phyloP scores from a whole-genome alignment of 2,329 filamentous ascomycete genomes.

The Colletotrichum neosansevieriae region DNA sequence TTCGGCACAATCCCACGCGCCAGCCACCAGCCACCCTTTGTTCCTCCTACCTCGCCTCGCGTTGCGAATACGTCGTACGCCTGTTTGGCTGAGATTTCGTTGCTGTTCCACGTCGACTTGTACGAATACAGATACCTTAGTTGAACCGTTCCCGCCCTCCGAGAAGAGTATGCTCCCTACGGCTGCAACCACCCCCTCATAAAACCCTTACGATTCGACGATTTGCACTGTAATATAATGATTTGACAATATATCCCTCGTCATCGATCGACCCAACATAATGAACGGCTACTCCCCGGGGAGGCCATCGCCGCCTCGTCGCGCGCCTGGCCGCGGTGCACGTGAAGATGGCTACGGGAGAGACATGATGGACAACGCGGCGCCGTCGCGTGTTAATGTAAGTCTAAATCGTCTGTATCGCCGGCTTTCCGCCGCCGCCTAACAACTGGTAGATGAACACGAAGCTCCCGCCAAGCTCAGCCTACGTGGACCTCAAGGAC shows the following conservation, averaged over 20 bases:
- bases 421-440: conserved; percentile 22
- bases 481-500: conserved; percentile 73
- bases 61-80: conserved; percentile 13
- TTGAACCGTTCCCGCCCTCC: neutral
- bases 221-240: conserved; percentile 37
- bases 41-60: conserved; percentile 2
- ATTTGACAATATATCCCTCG: conserved; percentile 32
- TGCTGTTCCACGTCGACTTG: neutral
- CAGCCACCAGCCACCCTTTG: conserved; percentile 33
- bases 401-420: conserved; percentile 44
- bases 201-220: conserved; percentile 24
- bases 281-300: conserved; percentile 57
- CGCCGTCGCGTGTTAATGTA: conserved; percentile 67
- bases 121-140: conserved; percentile 10
- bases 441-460: conserved; percentile 59
- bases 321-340: conserved; percentile 54
- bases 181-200: conserved; percentile 17
- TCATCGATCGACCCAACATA: conserved; percentile 31
- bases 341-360: conserved; percentile 69
- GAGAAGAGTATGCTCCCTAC: conserved; percentile 31
- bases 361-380: conserved; percentile 65
- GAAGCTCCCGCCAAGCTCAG: conserved; percentile 65
- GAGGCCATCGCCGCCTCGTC: conserved; percentile 48
- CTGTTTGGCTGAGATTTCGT: conserved; percentile 13
- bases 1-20: conserved; percentile 34